Evolutionary conservation across 768 basidiomycete genomes (phyloP).

Genomic region (Tephrocybe rancida): DNA sequence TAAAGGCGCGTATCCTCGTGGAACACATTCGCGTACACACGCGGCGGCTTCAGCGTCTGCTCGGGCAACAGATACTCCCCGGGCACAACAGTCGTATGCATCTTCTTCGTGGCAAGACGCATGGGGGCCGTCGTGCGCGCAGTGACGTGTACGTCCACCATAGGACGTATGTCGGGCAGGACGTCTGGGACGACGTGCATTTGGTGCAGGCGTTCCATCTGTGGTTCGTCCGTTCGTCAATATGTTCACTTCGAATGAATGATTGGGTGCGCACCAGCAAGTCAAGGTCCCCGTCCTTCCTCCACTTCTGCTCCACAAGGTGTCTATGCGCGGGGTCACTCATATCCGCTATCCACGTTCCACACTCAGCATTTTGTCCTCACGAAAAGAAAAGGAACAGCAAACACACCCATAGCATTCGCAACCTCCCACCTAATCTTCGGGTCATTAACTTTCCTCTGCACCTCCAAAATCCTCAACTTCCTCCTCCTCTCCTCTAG

Average conservation of each 20-base stretch:
- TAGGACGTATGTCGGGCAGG: slow-evolving; percentile 69
- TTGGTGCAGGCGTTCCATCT: slow-evolving; percentile 94
- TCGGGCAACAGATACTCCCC: slow-evolving; percentile 68
- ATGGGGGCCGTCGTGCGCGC: slow-evolving; percentile 36
- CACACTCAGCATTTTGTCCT: not conserved
- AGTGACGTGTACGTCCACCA: slow-evolving; percentile 72
- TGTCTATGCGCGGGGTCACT: slow-evolving; percentile 73
- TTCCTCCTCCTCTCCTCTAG: slow-evolving; percentile 50
- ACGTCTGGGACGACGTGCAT: slow-evolving; percentile 93
- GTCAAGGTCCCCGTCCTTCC: slow-evolving; percentile 82
- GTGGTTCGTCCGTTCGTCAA: not conserved
- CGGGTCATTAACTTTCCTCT: slow-evolving; percentile 85
- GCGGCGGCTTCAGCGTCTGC: slow-evolving; percentile 72
- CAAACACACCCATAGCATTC: slow-evolving; percentile 68
- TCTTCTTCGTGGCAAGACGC: slow-evolving; percentile 33
- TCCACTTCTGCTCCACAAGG: slow-evolving; percentile 83
- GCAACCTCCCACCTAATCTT: slow-evolving; percentile 76
- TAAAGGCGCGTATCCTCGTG: slow-evolving; percentile 81
- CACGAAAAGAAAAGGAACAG: not conserved
- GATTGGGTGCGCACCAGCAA: slow-evolving; percentile 61
- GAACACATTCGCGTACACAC: slow-evolving; percentile 75
- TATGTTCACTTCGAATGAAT: not conserved
- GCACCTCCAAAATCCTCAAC: slow-evolving; percentile 68
- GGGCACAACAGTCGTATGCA: slow-evolving; percentile 58
- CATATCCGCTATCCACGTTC: slow-evolving; percentile 56